Percentiles rank a stretch among this genome's conserved stretches.
Evolutionary conservation across 2,329 filamentous ascomycete genomes (phyloP).

Genomic region (Trichoderma harzianum): DNA sequence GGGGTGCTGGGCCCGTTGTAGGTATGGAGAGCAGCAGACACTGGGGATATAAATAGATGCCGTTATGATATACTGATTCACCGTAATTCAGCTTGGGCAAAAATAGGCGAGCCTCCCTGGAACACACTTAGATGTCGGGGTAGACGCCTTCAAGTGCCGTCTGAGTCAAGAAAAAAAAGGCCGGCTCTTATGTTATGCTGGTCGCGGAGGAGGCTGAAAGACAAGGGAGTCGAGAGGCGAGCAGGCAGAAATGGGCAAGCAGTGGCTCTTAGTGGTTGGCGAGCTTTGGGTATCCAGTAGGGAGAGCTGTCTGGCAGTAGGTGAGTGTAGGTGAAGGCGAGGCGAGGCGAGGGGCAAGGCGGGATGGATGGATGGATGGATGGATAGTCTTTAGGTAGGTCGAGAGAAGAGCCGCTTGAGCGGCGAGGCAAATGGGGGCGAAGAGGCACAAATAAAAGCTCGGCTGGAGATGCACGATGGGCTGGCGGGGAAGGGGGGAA

Average conservation of each 20-base stretch:
- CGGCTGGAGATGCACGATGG: neutral
- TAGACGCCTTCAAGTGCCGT: neutral
- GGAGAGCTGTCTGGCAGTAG: neutral
- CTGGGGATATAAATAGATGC: conserved; percentile 4
- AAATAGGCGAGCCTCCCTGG: neutral
- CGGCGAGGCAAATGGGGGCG: conserved; percentile 15
- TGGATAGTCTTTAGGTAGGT: neutral
- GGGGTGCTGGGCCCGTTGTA: neutral
- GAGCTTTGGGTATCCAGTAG: neutral
- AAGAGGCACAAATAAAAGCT: conserved; percentile 17
- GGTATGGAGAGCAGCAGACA: neutral
- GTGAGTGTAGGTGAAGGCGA: conserved; percentile 1
- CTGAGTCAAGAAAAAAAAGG: conserved; percentile 1
- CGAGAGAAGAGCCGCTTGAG: conserved; percentile 2
- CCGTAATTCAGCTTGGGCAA: neutral
- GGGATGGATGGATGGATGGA: neutral
- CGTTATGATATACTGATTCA: neutral
- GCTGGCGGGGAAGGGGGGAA: neutral
- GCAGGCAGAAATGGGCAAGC: neutral
- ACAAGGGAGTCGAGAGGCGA: neutral
- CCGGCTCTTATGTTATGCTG: neutral
- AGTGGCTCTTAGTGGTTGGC: neutral
- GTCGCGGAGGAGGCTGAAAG: neutral
- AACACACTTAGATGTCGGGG: neutral
- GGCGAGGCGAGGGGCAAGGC: conserved; percentile 13